Conservation (phyloP, 148 eudicot genomes). For the Gaultheria prostrata region DNA sequence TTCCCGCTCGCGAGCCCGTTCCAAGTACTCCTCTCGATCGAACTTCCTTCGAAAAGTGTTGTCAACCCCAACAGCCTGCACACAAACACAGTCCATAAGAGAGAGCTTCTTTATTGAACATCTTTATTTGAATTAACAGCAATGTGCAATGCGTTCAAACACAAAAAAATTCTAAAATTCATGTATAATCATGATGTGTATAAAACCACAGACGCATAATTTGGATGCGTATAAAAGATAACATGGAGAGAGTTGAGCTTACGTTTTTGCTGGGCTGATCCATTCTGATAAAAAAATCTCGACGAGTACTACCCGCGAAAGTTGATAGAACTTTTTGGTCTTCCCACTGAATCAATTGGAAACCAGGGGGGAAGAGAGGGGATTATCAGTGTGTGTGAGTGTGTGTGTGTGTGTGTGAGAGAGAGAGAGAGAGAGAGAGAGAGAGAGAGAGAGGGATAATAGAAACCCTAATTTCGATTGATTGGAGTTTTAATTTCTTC, state of each 20-base stretch:
- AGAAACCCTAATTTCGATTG: neutral
- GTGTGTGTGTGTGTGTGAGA: too few relatives aligned
- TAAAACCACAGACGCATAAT: neutral
- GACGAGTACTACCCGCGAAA: neutral
- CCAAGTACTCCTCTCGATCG: conserved; percentile 80
- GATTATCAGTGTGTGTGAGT: too few relatives aligned
- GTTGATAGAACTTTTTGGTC: neutral
- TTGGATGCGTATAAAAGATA: neutral
- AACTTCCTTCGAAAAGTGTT: conserved; percentile 92
- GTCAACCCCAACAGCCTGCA: conserved; percentile 81
- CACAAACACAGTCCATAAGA: neutral
- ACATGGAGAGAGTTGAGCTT: conserved; percentile 15
- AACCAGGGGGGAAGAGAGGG: too few relatives aligned
- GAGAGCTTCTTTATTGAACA: neutral
- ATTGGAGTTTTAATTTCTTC: too few relatives aligned
- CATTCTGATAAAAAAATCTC: conserved; percentile 27
- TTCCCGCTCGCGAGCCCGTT: conserved; percentile 95
- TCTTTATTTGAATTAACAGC: neutral
- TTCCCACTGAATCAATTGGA: neutral
- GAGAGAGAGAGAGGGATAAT: neutral
- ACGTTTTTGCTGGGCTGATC: conserved; percentile 46
- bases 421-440: neutral
- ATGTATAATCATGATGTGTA: neutral
- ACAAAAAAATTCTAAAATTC: too few relatives aligned
- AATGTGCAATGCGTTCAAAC: conserved; percentile 17